Base-by-base conservation (phyloP, 768 basidiomycete species). In the Rhodotorula paludigena region DNA sequence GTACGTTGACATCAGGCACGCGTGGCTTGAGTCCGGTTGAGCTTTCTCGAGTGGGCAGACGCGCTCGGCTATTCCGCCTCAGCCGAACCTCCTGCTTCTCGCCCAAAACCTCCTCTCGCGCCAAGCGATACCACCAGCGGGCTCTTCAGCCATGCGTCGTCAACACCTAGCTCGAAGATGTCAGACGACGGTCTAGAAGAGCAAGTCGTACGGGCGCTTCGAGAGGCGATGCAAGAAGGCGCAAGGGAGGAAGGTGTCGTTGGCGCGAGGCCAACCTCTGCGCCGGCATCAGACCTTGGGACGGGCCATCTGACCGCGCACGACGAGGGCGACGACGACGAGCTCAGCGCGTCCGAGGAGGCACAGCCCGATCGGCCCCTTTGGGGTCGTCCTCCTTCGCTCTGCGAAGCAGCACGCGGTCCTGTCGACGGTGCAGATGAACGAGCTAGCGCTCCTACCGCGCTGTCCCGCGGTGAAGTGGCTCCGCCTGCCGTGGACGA, bases 11-110 rank as follows among this genome's bases (percentile, higher is more conserved):
- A 33, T 23, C 14, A n/a, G 8, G n/a, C 21, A 21, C 23, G n/a
- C 28, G 25, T 15, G 16, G 25, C 20, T n/a, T 33, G 16, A 7
- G 3, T 1, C 25, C 41, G 2, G 28, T 35, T 12, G 8, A 33
- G 57, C 44, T 58, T 35, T 8, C 35, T 11, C 32, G 7, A 4
- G 3, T 3, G 2, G 10, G 23, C 45, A 59, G 57, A 35, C 18
- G 45, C 47, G 3, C 57, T 59, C 6, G 57, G 57, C 35, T 59
- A 59, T 47, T 48, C 57, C 9, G 9, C 54, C 25, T 36, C 55
- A 3, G 18, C 55, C 32, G 55, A n/a, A 57, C 41, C 55, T 39
- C 1, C 57, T 48, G 4, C 33, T 28, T 47, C 7, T 14, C 23
- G 8, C 33, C 20, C 21, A n/a, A 11, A 8, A 32, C 0, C 16